These are phyloP conservation scores for Botryotinia globosa DNA, from an alignment of 2,329 filamentous ascomycete species.

Conservation along the genomic window DNA sequence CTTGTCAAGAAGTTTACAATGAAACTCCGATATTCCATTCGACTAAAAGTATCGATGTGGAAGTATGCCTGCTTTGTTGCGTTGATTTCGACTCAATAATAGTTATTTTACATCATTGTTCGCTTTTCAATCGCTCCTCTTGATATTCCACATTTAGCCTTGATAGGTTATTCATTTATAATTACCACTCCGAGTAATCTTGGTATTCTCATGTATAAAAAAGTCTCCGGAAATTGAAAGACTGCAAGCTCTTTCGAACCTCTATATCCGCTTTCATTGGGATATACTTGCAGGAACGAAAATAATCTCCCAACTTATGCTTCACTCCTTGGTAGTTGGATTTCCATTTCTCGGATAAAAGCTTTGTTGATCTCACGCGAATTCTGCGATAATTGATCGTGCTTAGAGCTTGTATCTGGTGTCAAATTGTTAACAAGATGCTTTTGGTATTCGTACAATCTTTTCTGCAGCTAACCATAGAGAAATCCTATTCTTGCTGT, in stretches of 20 bases:
- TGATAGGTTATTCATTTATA: not conserved
- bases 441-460: rapidly evolving
- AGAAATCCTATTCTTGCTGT: not conserved
- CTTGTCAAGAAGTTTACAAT: not conserved
- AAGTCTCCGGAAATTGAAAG: too few relatives aligned
- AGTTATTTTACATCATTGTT: not conserved
- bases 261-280: too few relatives aligned
- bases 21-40: not conserved
- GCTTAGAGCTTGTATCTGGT: not conserved
- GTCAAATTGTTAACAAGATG: not conserved
- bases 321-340: not conserved
- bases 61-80: not conserved
- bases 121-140: not conserved
- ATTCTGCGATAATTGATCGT: not conserved
- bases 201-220: rapidly evolving
- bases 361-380: not conserved
- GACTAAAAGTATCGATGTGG: not conserved
- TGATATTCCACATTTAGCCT: not conserved
- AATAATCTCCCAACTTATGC: not conserved
- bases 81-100: not conserved
- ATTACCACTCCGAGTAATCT: not conserved
- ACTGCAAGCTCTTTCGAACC: too few relatives aligned
- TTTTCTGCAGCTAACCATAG: rapidly evolving
- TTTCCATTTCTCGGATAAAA: not conserved
- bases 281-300: too few relatives aligned